Conservation (phyloP, 2,329 filamentous ascomycete genomes). For the Phaeomoniella chlamydospora region DNA sequence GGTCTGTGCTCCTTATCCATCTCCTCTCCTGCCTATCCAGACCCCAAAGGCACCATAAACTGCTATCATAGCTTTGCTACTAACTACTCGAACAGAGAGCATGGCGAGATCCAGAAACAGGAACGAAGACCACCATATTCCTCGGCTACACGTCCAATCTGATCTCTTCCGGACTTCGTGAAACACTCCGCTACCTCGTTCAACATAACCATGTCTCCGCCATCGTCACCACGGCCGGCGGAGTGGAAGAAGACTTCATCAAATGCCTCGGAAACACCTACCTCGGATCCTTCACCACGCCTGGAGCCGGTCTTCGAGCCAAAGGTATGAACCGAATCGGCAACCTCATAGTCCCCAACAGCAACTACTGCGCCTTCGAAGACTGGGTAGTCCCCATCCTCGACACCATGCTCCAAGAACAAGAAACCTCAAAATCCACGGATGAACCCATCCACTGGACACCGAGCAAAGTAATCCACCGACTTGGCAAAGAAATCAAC, state of each 20-base stretch:
- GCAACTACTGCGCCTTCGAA: conserved; percentile 94
- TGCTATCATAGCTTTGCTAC: conserved; percentile 3
- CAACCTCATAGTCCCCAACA: conserved; percentile 89
- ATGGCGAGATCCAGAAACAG: conserved; percentile 69
- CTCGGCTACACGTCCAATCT: conserved; percentile 95
- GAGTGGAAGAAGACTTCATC: conserved; percentile 95
- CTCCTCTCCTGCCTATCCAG: not conserved
- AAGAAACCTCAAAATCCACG: conserved; percentile 56
- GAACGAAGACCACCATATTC: conserved; percentile 78
- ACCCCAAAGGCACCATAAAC: not conserved
- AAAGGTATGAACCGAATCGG: conserved; percentile 92
- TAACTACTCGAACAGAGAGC: conserved; percentile 40
- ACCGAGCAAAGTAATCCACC: conserved; percentile 77
- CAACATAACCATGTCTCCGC: conserved; percentile 84
- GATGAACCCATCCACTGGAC: conserved; percentile 76
- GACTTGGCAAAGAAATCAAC: conserved; percentile 87
- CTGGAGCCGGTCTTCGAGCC: conserved; percentile 62
- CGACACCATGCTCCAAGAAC: conserved; percentile 86
- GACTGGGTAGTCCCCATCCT: conserved; percentile 95
- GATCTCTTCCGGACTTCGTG: conserved; percentile 87
- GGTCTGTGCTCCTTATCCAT: conserved; percentile 37
- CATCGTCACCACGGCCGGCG: conserved; percentile 89
- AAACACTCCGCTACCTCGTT: conserved; percentile 82
- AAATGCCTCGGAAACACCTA: conserved; percentile 95
- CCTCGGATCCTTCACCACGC: conserved; percentile 68